Conservation (phyloP, 2,329 filamentous ascomycete genomes). For the Thelonectria discophora region DNA sequence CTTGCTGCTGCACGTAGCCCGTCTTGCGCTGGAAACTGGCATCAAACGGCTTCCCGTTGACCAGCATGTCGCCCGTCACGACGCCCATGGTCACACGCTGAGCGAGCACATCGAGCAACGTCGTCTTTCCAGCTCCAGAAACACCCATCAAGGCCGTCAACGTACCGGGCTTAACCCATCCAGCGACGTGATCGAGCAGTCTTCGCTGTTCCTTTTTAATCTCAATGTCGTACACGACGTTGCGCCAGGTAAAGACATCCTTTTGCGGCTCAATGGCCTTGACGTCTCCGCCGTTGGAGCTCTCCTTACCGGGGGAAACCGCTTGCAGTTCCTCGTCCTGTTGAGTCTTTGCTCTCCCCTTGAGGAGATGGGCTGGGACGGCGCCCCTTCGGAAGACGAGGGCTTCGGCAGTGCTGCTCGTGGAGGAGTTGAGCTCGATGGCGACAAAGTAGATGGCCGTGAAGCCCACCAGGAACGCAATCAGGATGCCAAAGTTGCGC, state of each 20-base stretch:
- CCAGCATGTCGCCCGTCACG: slow-evolving; percentile 72
- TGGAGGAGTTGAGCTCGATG: slow-evolving; percentile 71
- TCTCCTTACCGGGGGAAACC: slow-evolving; percentile 36
- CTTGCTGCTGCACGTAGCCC: slow-evolving; percentile 74
- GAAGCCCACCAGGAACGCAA: slow-evolving; percentile 72
- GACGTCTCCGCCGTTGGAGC: slow-evolving; percentile 33
- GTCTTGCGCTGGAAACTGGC: slow-evolving; percentile 70
- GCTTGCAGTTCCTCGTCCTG: slow-evolving; percentile 45
- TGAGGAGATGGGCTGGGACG: slow-evolving; percentile 54
- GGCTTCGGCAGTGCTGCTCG: slow-evolving; percentile 71
- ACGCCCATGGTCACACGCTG: slow-evolving; percentile 67
- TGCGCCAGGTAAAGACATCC: slow-evolving; percentile 79
- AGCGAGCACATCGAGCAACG: slow-evolving; percentile 53
- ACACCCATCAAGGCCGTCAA: slow-evolving; percentile 81
- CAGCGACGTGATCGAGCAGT: slow-evolving; percentile 80
- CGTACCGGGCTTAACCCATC: slow-evolving; percentile 91
- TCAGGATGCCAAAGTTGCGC: slow-evolving; percentile 75
- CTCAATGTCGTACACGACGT: slow-evolving; percentile 75
- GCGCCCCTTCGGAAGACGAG: slow-evolving; percentile 71
- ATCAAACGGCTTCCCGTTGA: slow-evolving; percentile 66
- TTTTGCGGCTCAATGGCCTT: slow-evolving; percentile 54
- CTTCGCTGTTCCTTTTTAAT: slow-evolving; percentile 79
- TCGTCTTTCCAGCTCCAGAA: slow-evolving; percentile 57
- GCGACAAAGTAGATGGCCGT: slow-evolving; percentile 69
- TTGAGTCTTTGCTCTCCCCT: slow-evolving; percentile 40